Base-by-base conservation (phyloP, 2,329 filamentous ascomycete species). In the Talaromyces pinophilus region DNA sequence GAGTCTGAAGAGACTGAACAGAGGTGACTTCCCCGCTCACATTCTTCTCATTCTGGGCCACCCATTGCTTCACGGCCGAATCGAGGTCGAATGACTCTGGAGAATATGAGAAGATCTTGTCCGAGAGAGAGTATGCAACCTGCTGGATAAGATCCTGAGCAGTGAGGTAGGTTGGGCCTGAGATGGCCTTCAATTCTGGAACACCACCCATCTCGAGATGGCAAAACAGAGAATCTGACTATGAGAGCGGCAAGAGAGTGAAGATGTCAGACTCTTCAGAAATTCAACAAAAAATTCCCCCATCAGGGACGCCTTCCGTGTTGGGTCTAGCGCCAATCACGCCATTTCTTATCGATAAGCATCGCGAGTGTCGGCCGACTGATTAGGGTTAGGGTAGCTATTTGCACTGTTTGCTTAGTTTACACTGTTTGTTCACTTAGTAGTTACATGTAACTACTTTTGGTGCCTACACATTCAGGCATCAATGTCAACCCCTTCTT, bases 31-130 rank as follows among this genome's bases (percentile, higher is more conserved):
- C 91, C 72, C 92, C 92, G 81, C 93, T 88, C 69, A 90, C 88
- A 82, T 99, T 99, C 76, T 85, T 83, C 76, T 92, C 89, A 69
- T 86, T 83, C 69, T 87, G 81, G 33, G 82, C 79, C 60, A 87
- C 85, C 95, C 95, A 99, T 71, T 87, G 81, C 78, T 90, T 91
- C 63, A 92, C 89, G 57, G 93, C 92, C 69, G 89, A 80, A 78
- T 98, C 94, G 70, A 99, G 86, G 76, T 96, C 92, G 75, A 97
- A 98, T 15, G 92, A 91, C 75, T 96, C 92, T 33, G 93, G 92
- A 2, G 94, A 98, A 84, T 96, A 98, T 65, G 93, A 91, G 83
- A 97, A 99, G 81, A 98, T 89, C 85, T 96, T 97, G 84, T 98
- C 93, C 65, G 94, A 98, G 68, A 99, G 86, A 70, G 92, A 87